Evolutionary conservation across 2,329 filamentous ascomycete species (phyloP).

Genomic region (Intubia oerlemansii): DNA sequence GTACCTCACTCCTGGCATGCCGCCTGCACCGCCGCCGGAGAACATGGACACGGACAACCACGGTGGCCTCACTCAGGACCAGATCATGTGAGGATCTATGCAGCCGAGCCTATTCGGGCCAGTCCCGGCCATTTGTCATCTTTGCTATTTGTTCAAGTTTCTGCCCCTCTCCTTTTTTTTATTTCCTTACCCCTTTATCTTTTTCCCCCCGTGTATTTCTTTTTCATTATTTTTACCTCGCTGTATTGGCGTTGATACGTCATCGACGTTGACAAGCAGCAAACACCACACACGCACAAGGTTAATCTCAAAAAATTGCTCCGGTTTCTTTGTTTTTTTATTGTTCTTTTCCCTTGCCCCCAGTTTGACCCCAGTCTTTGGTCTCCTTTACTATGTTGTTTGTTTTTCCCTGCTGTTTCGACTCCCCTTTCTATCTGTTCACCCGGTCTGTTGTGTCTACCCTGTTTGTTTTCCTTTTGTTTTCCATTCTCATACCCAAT

Average conservation of each 20-base stretch:
- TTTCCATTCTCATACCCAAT: neutral
- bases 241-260: too few species aligned
- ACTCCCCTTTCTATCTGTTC: too few species aligned
- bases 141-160: neutral
- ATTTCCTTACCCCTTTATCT: neutral
- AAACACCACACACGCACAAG: too few species aligned
- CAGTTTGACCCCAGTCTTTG: too few species aligned
- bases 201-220: too few species aligned
- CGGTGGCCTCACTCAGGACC: conserved; percentile 74
- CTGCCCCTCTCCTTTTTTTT: neutral
- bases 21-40: conserved; percentile 23
- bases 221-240: neutral
- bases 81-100: conserved; percentile 86
- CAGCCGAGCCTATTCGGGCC: neutral
- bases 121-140: neutral
- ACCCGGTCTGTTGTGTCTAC: too few species aligned
- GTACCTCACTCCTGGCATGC: conserved; percentile 48
- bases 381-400: too few species aligned
- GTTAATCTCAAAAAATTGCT: neutral
- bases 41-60: conserved; percentile 68
- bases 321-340: neutral
- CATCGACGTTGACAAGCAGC: too few species aligned
- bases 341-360: neutral
- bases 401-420: too few species aligned
- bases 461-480: neutral